A percentile compares a stretch with the other conserved stretches of the same genome.
Evolutionary conservation across 164 flowering plant species (phyloP).

Genomic region (Vitis labrusca): DNA sequence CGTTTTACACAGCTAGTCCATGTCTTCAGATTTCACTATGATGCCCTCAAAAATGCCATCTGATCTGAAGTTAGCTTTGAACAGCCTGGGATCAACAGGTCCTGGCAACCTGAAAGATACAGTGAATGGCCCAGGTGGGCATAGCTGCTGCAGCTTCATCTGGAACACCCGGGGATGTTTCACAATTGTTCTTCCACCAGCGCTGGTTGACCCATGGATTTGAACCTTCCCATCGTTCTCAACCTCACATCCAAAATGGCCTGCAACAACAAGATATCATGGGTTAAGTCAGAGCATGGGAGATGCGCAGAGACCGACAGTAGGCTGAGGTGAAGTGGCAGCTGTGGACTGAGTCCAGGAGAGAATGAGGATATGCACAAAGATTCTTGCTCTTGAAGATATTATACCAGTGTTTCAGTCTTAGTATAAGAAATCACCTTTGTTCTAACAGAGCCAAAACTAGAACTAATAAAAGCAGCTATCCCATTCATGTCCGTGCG

Average conservation of each 20-base stretch:
- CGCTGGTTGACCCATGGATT: conserved; percentile 39
- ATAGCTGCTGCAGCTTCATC: conserved; percentile 45
- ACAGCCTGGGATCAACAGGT: conserved; percentile 65
- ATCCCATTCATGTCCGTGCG: too few relatives aligned
- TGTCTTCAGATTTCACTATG: conserved; percentile 12
- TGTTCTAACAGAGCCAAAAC: too few relatives aligned
- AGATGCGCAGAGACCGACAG: background rate
- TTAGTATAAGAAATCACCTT: too few relatives aligned
- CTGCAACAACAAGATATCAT: conserved; percentile 25
- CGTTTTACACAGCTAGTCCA: too few relatives aligned
- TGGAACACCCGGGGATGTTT: conserved; percentile 29
- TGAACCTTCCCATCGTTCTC: conserved; percentile 51
- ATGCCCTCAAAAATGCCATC: conserved; percentile 70
- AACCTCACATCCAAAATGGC: conserved; percentile 58
- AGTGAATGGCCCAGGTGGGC: conserved; percentile 60
- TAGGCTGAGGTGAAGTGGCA: too few relatives aligned
- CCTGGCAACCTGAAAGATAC: conserved; percentile 58
- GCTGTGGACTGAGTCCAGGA: too few relatives aligned
- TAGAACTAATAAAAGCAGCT: background rate
- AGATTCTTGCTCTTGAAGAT: background rate
- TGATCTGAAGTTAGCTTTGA: conserved; percentile 36
- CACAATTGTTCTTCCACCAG: conserved; percentile 33
- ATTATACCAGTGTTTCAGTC: too few relatives aligned
- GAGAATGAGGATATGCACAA: background rate
- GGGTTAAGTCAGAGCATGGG: background rate